Percentiles rank a stretch among this genome's conserved stretches.
Conservation (phyloP, 352 stramenopile genomes). For the Globisporangium nodosum region DNA sequence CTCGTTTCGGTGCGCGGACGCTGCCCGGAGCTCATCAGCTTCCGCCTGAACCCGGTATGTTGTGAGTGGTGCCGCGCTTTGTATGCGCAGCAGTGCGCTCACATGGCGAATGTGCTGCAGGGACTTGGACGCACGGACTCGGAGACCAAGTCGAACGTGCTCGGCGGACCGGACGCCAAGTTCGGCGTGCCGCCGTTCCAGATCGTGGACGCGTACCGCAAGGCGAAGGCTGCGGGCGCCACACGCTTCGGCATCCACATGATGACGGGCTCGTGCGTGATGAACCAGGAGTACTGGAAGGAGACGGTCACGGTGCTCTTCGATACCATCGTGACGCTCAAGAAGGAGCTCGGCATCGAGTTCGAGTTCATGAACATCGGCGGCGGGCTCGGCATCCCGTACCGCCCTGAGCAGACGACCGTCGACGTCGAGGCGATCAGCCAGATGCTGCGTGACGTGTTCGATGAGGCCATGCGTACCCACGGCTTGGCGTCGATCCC, state of each 20-base stretch:
- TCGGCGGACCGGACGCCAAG: constrained; percentile 85
- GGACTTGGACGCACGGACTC: constrained; percentile 84
- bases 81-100: background rate
- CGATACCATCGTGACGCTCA: constrained; percentile 71
- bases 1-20: constrained; percentile 57
- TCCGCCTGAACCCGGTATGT: constrained; percentile 75
- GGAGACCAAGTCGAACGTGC: constrained; percentile 86
- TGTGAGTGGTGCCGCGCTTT: background rate
- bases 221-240: constrained; percentile 67
- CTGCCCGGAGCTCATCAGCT: constrained; percentile 84
- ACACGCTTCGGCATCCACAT: constrained; percentile 90
- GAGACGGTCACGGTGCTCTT: constrained; percentile 85
- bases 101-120: constrained; percentile 1
- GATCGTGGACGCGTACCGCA: constrained; percentile 85
- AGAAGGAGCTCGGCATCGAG: constrained; percentile 78
- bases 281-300: constrained; percentile 88
- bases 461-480: constrained; percentile 66
- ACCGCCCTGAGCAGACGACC: constrained; percentile 62
- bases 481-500: constrained; percentile 59
- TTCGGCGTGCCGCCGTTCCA: constrained; percentile 86
- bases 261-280: constrained; percentile 89
- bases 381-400: constrained; percentile 84
- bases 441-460: constrained; percentile 71
- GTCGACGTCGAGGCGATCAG: constrained; percentile 70
- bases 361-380: constrained; percentile 92